A percentile compares a stretch with the other conserved stretches of the same genome.
phyloP scores from a whole-genome alignment of 2,329 filamentous ascomycete genomes.

The Colletotrichum endophyticum region DNA sequence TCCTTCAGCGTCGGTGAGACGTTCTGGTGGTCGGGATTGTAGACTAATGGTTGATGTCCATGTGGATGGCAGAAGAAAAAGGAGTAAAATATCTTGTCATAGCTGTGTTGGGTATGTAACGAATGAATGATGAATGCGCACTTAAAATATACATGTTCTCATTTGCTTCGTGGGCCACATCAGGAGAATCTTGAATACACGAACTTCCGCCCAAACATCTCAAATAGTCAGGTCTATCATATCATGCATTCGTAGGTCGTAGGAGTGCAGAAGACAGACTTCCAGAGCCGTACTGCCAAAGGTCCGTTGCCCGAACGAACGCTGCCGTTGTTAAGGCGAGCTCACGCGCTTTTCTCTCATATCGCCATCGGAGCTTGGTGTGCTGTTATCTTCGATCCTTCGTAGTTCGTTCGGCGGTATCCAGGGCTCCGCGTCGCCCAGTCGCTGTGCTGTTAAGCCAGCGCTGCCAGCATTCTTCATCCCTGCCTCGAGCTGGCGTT shows the following conservation, averaged over 20 bases:
- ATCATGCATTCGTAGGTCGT: not conserved
- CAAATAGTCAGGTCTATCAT: not conserved
- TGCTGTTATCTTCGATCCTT: not conserved
- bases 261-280: not conserved
- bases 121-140: not conserved
- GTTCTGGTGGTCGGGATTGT: slow-evolving; percentile 72
- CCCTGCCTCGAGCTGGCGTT: slow-evolving; percentile 58
- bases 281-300: not conserved
- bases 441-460: slow-evolving; percentile 45
- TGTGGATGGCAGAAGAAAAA: not conserved
- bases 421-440: slow-evolving; percentile 38
- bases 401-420: not conserved
- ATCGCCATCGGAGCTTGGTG: not conserved
- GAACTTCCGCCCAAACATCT: not conserved
- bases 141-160: not conserved
- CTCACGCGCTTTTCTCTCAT: not conserved
- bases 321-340: not conserved
- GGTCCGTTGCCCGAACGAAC: not conserved
- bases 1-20: slow-evolving; percentile 65
- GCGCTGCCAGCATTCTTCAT: slow-evolving; percentile 48
- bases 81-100: not conserved
- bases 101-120: not conserved
- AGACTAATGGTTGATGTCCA: not conserved
- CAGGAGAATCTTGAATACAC: not conserved
- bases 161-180: not conserved